Conservation (phyloP, 2,329 filamentous ascomycete genomes). For the Sphaerulina vaccinii region DNA sequence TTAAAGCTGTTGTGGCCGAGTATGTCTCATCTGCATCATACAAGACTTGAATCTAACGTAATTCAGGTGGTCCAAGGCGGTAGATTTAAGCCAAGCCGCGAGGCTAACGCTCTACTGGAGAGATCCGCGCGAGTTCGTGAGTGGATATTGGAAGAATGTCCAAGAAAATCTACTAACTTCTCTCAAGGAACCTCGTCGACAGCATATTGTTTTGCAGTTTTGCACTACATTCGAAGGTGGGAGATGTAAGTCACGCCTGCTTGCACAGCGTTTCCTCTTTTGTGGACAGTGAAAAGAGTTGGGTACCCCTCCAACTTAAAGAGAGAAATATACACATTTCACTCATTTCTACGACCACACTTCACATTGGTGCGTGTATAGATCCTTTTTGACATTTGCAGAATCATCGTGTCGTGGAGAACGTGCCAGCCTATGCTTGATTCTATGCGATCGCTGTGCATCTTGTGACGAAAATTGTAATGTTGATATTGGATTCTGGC, state of each 20-base stretch:
- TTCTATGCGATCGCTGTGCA: too few relatives aligned
- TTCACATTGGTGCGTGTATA: too few relatives aligned
- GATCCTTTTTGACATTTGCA: too few relatives aligned
- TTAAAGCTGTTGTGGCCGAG: neutral
- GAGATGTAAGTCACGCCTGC: too few relatives aligned
- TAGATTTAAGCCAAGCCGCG: constrained; percentile 30
- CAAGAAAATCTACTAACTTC: too few relatives aligned
- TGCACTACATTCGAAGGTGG: neutral
- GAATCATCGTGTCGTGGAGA: too few relatives aligned
- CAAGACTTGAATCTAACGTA: too few relatives aligned
- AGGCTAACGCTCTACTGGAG: constrained; percentile 29
- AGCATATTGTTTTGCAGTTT: neutral
- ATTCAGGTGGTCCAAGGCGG: constrained; percentile 37
- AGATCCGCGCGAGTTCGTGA: constrained; percentile 33
- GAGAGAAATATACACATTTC: neutral
- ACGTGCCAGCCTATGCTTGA: too few relatives aligned
- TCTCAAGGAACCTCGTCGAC: constrained; percentile 27
- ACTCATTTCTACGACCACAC: neutral
- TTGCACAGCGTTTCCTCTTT: too few relatives aligned
- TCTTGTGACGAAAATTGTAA: neutral
- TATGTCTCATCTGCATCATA: too few relatives aligned
- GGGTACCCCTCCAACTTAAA: neutral
- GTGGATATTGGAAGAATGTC: too few relatives aligned
- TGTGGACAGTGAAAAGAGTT: neutral
- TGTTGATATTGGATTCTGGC: neutral